Base-by-base conservation (phyloP, 1,284 basidiomycete genomes). In the Ceratobasidium sp. region DNA sequence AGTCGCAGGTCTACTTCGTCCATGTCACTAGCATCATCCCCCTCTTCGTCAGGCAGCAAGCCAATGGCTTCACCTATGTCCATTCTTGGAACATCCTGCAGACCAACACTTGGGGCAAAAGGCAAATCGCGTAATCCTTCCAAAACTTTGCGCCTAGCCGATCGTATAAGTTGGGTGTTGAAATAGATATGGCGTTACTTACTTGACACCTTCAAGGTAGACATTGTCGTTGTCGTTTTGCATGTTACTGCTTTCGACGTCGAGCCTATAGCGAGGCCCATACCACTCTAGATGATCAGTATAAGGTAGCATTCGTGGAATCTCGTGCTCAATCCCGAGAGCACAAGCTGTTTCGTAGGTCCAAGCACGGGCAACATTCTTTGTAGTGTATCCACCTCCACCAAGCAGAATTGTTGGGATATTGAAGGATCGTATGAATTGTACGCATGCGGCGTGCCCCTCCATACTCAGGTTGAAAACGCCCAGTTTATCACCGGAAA, bases 201-300 rank as follows among this genome's bases (percentile, higher is more conserved):
- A 92, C 89, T 90, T 88, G 64, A 97, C 89, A 74, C 86, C 86
- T 73, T 97, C 91, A 23, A 99, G 82, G 58, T 93, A 94, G 0
- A 86, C 86, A 77, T 96, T 91, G 76, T 92, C 82, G 80, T 99
- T 99, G 78, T 93, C 82, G 79, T 99, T 95, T 75, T 97, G 96
- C 90, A 97, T 94, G 79, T 98, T 98, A 76, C 92, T 98, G 73
- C 86, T 86, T 10, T 90, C 86, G 1, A 99, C 96, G 78, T 98
- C 95, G 34, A 99, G 85, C 76, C 96, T 88, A 82, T 97, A 99
- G 72, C 96, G 86, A 14, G 97, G 97, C 0, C 96, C 97, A 80
- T 96, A 99, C 89, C 96, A 99, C 80, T 98, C 96, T 79, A 98
- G 94, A 81, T 96, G 98, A 77, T 96, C 92, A 81, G 94, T 97